Base-by-base conservation (phyloP, 768 basidiomycete species). In the Tubosaeta sp. region DNA sequence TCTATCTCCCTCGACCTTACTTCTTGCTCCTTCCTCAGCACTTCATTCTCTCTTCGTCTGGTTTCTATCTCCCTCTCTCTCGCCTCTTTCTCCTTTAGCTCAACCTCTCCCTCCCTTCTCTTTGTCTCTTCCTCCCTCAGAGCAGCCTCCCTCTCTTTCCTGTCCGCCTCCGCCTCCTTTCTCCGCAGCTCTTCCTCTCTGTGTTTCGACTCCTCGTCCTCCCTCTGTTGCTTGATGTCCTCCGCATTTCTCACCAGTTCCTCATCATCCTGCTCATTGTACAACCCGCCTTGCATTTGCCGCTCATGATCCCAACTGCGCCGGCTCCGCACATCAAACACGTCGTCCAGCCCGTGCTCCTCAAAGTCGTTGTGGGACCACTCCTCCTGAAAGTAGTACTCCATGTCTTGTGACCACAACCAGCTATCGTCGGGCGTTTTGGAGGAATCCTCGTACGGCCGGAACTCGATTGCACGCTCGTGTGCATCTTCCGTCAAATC, bases 241-340 rank as follows among this genome's bases (percentile, higher is more conserved):
- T 73, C 73, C 26, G 68, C 74, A 43, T 60, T 71, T 58, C 52
- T 67, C 54, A 59, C 65, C 32, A 70, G 51, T 4, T 70, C 68
- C 33, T 69, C 72, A 11, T 72, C 71, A 33, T 70, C 67, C 45
- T 72, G 68, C 45, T 62, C 67, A 57, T 53, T 65, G 46, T 57
- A 65, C 49, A 62, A 51, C 60, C 65, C 59, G 50, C 61, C 65
- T 22, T 67, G 71, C 53, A 64, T 64, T 4, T 58, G 61, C 32
- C 66, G 62, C 27, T 68, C 67, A 27, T 65, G 65, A 54, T 65
- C 66, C 33, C 58, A 60, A 25, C 63, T 63, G 5, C 60, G 67
- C 59, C 69, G 69, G 22, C 50, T 8, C 27, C 27, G 27, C 27
- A 29, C 8, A 29, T 29, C 27, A 29, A 8, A 60, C 9, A 56